phyloP scores from a whole-genome alignment of 495 filamentous ascomycete species.

The Penicillium dipodomyicola region DNA sequence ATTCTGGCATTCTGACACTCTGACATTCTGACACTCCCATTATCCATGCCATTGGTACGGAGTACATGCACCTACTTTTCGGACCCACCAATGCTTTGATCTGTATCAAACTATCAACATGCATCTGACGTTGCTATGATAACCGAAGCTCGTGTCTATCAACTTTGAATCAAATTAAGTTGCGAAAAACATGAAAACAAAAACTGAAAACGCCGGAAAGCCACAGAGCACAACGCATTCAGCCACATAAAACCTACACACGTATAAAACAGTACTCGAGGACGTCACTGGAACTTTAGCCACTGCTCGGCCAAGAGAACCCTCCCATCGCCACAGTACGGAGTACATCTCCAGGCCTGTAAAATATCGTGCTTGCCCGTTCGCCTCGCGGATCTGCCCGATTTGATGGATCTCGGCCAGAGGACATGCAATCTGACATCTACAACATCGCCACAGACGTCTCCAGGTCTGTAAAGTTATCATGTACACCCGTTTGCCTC shows the following conservation, averaged over 20 bases:
- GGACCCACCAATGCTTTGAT: constrained; percentile 3
- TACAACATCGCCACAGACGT: not conserved
- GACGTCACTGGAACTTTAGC: constrained; percentile 8
- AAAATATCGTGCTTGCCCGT: not conserved
- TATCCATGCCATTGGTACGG: not conserved
- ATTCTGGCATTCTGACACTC: no score
- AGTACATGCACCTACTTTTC: not conserved
- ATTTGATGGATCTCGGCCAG: constrained; percentile 18
- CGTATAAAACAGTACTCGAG: not conserved
- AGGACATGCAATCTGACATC: not conserved
- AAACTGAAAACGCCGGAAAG: not conserved
- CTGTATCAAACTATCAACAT: not conserved
- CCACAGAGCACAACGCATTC: not conserved
- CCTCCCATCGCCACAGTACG: not conserved
- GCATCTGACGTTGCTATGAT: constrained; percentile 3
- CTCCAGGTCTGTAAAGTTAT: constrained; percentile 2
- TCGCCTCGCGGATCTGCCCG: constrained; percentile 2
- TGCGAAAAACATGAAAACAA: not conserved
- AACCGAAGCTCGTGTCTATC: not conserved
- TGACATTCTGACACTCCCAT: not conserved
- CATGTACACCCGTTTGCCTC: not conserved
- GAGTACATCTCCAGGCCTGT: constrained; percentile 3
- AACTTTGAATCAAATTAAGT: not conserved
- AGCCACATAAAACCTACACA: not conserved
- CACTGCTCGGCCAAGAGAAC: not conserved